A percentile compares a stretch with the other conserved stretches of the same genome.
phyloP scores from a whole-genome alignment of 768 basidiomycete genomes.

The Termitomyces sp. region DNA sequence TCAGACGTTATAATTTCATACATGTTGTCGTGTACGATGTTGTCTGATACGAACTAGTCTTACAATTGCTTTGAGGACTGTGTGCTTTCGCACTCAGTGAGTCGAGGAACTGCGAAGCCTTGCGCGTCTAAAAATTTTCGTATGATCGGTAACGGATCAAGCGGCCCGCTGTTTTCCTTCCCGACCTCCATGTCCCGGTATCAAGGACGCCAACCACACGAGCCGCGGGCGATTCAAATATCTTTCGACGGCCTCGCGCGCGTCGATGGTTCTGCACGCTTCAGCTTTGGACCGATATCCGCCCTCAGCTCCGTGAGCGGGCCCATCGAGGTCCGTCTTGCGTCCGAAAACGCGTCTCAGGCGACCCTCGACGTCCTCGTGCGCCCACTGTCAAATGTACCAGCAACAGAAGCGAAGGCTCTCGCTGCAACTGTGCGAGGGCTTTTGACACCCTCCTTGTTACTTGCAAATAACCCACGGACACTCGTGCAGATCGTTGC shows the following conservation, averaged over 20 bases:
- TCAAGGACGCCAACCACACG: slow-evolving; percentile 18
- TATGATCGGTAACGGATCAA: background rate
- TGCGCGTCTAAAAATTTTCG: no score
- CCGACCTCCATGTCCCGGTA: slow-evolving; percentile 2
- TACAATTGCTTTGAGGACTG: no score
- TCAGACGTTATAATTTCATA: no score
- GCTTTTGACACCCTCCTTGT: slow-evolving; percentile 53
- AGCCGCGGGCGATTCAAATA: slow-evolving; percentile 38
- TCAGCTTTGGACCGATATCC: slow-evolving; percentile 47
- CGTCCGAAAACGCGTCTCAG: slow-evolving; percentile 64
- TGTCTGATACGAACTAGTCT: no score
- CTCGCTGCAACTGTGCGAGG: slow-evolving; percentile 49
- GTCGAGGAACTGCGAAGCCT: no score
- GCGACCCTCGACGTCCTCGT: slow-evolving; percentile 73
- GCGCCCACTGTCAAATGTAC: slow-evolving; percentile 62
- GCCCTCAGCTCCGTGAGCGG: slow-evolving; percentile 75
- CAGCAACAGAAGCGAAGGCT: slow-evolving; percentile 66
- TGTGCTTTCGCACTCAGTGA: no score
- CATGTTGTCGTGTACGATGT: no score
- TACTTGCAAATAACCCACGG: slow-evolving; percentile 67
- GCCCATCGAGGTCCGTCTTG: slow-evolving; percentile 70
- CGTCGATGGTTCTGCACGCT: slow-evolving; percentile 74
- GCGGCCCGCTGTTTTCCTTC: background rate
- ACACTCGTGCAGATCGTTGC: slow-evolving; percentile 76
- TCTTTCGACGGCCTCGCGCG: slow-evolving; percentile 59